Base-by-base conservation (phyloP, 495 filamentous ascomycete species). In the Xanthoparmelia taractica region DNA sequence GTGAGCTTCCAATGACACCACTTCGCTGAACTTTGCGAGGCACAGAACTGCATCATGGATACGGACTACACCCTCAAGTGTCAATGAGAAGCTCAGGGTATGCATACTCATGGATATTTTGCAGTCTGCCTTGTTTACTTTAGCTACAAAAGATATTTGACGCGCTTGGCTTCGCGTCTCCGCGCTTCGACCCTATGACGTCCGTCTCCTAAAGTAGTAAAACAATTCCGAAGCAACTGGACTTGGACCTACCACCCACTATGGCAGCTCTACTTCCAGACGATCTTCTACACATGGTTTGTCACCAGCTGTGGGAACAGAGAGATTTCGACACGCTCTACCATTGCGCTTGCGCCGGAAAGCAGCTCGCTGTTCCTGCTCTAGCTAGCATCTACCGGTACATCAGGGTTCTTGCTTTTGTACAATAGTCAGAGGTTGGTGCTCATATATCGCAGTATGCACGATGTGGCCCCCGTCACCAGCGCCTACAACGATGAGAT, bases 21-120 rank as follows among this genome's bases (percentile, higher is more conserved):
- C 85, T 65, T 98, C 94, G 71, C 88, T 90, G 79, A 97, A 97
- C 76, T 94, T 97, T 56, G 85, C 81, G 34, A 98, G 82, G 73
- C 94, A 97, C 58, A 84, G 75, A n/a, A 98, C 80, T 13, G 84
- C 80, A 73, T 97, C 91, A 69, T 97, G 90, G 23, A 98, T 74
- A 60, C 82, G 82, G 34, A 82, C 77, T 27, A 93, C 79, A 12
- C 88, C 88, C 58, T 87, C 82, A 38, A 92, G 90, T 54, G 79
- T 83, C 41, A 98, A 77, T 0, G 90, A 89, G 67, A 97, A 92
- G 55, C 83, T 85, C 27, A 96, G 73, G n/a, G 84, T 78, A 11
- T 86, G 78, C 89, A 91, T 93, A 29, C 23, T 34, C n/a, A n/a
- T n/a, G n/a, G n/a, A n/a, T n/a, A n/a, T n/a, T n/a, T n/a, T n/a